These are phyloP conservation scores for Blechomonas ayalai DNA, from an alignment of 208 protist species.

Conservation along the genomic window DNA sequence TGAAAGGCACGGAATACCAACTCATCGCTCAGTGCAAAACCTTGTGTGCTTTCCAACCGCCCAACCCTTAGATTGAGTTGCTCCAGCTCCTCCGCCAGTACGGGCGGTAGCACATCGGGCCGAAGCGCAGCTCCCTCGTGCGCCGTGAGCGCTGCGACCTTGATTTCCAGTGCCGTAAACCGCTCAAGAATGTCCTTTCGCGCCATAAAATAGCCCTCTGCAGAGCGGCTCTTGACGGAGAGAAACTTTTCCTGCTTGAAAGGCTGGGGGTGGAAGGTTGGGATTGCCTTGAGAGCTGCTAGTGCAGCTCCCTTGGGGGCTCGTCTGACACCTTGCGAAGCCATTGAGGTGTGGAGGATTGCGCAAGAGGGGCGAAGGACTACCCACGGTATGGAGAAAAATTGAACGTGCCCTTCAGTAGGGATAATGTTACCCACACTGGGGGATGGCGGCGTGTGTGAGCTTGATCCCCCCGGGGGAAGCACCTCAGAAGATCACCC, in stretches of 20 bases:
- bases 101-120: constrained; percentile 13
- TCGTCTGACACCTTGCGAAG: too few relatives aligned
- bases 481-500: too few relatives aligned
- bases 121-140: neutral
- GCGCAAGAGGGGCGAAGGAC: too few relatives aligned
- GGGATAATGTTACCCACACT: too few relatives aligned
- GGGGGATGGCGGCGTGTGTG: too few relatives aligned
- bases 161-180: constrained; percentile 7
- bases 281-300: constrained; percentile 4
- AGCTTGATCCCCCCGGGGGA: too few relatives aligned
- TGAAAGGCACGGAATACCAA: constrained; percentile 51
- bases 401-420: too few relatives aligned
- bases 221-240: constrained; percentile 56
- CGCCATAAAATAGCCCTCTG: constrained; percentile 37
- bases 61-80: constrained; percentile 32
- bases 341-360: too few relatives aligned
- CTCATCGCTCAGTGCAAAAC: constrained; percentile 59
- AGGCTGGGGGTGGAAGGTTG: constrained; percentile 35
- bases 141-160: constrained; percentile 1
- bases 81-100: constrained; percentile 42
- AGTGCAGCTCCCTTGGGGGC: too few relatives aligned
- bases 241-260: constrained; percentile 74
- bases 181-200: constrained; percentile 37
- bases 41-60: constrained; percentile 33
- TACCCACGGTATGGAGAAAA: too few relatives aligned